phyloP scores from a whole-genome alignment of 169 alveolate genomes.

The Plasmodium adleri region DNA sequence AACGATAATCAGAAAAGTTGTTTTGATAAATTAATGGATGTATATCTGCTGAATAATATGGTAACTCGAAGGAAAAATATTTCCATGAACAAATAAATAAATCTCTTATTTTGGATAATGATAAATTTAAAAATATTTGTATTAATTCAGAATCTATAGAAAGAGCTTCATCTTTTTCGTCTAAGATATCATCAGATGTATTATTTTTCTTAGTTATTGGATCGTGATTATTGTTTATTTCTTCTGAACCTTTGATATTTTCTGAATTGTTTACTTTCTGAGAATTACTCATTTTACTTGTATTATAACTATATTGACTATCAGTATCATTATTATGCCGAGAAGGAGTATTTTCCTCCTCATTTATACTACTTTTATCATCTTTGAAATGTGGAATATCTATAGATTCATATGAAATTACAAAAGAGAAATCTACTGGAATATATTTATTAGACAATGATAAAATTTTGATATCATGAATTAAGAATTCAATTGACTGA shows the following conservation, averaged over 20 bases:
- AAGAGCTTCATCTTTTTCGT: neutral
- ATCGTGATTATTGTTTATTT: neutral
- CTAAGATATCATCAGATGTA: neutral
- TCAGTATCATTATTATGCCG: neutral
- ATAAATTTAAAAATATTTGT: conserved; percentile 33
- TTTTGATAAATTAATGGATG: conserved; percentile 62
- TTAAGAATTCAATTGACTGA: conserved; percentile 35
- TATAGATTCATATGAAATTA: conserved; percentile 20
- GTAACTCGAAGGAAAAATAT: conserved; percentile 64
- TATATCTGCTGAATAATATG: conserved; percentile 58
- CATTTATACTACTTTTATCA: neutral
- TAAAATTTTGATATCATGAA: conserved; percentile 27
- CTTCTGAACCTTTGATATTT: neutral
- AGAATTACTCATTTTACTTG: neutral
- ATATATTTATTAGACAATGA: conserved; percentile 5
- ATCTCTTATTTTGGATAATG: conserved; percentile 66
- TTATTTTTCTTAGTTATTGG: neutral
- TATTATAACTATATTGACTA: neutral
- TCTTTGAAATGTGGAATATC: neutral
- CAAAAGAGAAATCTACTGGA: conserved; percentile 60
- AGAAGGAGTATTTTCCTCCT: neutral
- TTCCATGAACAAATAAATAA: conserved; percentile 75
- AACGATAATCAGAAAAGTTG: conserved; percentile 30
- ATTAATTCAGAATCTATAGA: conserved; percentile 43
- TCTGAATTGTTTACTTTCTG: neutral